Conservation (phyloP, 2,329 filamentous ascomycete genomes). For the Sporothrix luriei region DNA sequence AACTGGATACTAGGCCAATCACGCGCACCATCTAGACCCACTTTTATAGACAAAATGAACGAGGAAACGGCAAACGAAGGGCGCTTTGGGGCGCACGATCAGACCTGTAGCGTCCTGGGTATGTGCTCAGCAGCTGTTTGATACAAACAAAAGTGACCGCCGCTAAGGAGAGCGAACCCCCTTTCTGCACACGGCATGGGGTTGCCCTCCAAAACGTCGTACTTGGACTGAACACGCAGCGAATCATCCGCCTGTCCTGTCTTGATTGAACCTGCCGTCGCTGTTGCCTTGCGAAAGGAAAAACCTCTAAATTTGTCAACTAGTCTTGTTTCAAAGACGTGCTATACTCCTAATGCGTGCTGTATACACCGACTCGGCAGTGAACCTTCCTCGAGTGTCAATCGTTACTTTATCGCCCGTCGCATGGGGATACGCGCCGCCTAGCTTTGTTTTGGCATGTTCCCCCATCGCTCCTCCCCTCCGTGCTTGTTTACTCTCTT, state of each 20-base stretch:
- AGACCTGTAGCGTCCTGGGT: conserved; percentile 33
- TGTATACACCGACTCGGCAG: not conserved
- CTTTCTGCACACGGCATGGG: conserved; percentile 13
- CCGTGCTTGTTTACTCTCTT: conserved; percentile 23
- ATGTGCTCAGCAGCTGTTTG: not conserved
- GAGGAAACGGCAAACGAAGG: not conserved
- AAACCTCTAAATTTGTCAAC: not conserved
- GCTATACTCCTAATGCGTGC: not conserved
- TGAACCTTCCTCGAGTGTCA: not conserved
- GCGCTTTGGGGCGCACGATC: conserved; percentile 38
- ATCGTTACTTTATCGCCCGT: not conserved
- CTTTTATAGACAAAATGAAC: conserved; percentile 25
- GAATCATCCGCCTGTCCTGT: not conserved
- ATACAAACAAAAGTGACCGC: not conserved
- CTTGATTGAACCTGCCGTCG: not conserved
- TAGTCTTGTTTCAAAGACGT: not conserved
- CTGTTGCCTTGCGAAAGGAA: conserved; percentile 28
- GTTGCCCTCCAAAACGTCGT: conserved; percentile 1
- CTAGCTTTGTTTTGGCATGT: conserved; percentile 17
- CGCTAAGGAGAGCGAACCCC: conserved; percentile 22
- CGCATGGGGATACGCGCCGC: not conserved
- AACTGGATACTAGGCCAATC: conserved; percentile 27
- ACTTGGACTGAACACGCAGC: not conserved
- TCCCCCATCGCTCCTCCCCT: conserved; percentile 6
- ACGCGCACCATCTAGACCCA: not conserved